Conservation (phyloP, 805 yeast genomes). For the Nakazawaea pomicola region DNA sequence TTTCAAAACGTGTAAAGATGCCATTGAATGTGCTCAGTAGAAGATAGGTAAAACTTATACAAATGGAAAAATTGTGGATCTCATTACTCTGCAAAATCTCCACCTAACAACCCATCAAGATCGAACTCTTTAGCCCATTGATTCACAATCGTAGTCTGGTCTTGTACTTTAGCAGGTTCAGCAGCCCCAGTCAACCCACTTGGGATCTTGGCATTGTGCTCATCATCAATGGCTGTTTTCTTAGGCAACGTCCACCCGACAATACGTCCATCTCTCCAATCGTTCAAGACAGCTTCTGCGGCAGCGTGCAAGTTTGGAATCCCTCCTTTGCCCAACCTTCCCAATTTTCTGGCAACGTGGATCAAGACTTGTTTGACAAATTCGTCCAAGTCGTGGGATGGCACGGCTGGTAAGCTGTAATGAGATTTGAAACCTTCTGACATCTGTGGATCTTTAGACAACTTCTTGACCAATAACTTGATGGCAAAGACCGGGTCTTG, state of each 20-base stretch:
- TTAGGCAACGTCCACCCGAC: constrained; percentile 85
- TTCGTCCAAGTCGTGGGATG: constrained; percentile 65
- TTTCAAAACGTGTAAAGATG: too few relatives aligned
- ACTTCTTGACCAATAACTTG: constrained; percentile 65
- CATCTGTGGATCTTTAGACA: constrained; percentile 71
- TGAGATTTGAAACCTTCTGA: constrained; percentile 67
- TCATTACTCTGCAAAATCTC: constrained; percentile 3
- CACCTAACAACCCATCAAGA: constrained; percentile 70
- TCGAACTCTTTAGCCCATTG: constrained; percentile 95
- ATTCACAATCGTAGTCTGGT: constrained; percentile 74
- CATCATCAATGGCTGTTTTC: constrained; percentile 35
- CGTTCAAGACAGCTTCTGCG: constrained; percentile 75
- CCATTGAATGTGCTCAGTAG: too few relatives aligned
- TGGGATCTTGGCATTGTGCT: constrained; percentile 32
- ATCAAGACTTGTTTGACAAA: constrained; percentile 83
- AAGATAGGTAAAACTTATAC: too few relatives aligned
- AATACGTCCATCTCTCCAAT: constrained; percentile 96
- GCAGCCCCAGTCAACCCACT: constrained; percentile 28
- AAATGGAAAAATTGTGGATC: too few relatives aligned
- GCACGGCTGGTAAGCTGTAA: constrained; percentile 78
- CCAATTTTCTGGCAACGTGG: constrained; percentile 88
- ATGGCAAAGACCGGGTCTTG: constrained; percentile 83
- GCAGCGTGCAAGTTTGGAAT: constrained; percentile 86
- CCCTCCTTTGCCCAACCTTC: constrained; percentile 91
- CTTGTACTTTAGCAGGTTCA: constrained; percentile 42